Base-by-base conservation (phyloP, 495 filamentous ascomycete species). In the Aspergillus mulundensis region DNA sequence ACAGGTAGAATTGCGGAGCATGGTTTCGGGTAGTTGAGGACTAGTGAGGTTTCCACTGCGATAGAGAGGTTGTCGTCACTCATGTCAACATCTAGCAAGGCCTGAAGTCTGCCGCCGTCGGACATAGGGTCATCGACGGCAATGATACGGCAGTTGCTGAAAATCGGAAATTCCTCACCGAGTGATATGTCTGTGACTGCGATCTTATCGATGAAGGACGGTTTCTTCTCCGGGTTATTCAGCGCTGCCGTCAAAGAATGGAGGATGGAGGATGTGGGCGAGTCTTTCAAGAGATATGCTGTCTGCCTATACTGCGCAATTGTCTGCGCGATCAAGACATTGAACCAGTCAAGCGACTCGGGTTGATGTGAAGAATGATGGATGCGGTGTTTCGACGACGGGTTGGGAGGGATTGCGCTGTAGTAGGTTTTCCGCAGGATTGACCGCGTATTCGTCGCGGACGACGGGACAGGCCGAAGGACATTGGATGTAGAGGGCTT, bases 341-440 rank as follows among this genome's bases (percentile, higher is more conserved):
- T 98, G 79, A 98, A 97, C 94, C 94, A 98, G 68, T 98, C 94
- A 60, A 98, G 74, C n/a, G 87, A 91, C 72, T 98, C 94, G n/a
- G 94, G 95, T 70, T 96, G 93, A 68, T 98, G 94, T 39, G 87
- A 89, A 54, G 92, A 77, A 53, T 78, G 76, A 40, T 76, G 74
- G 62, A 77, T 72, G 50, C 72, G 61, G 43, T 76, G 72, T 63
- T 77, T 76, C 24, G 62, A 60, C 11, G 70, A 62, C 15, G 69
- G 65, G 38, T 75, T 76, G 15, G 73, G 69, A 18, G 75, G 75
- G 30, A 78, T 84, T 50, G 95, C 90, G 72, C 94, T 96, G 74
- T 98, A 98, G 76, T 97, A 98, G 16, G 94, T 98, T 70, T 98
- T 98, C 56, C 83, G 84, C 15, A 98, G 83, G 44, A 98, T 96